Conservation (phyloP, 129 eudicot genomes). For the Ambrosia trifida region DNA sequence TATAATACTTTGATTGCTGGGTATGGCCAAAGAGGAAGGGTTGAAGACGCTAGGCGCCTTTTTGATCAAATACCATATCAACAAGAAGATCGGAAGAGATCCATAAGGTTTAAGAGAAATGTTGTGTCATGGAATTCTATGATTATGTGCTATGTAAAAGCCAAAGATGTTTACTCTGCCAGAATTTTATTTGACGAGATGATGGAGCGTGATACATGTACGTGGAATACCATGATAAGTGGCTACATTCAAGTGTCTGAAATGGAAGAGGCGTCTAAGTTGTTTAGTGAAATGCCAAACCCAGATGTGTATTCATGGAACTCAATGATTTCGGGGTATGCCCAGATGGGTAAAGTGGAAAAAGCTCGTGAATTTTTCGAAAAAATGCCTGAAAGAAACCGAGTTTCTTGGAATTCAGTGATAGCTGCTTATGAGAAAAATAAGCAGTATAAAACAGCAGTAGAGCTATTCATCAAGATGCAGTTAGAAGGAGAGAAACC, state of each 20-base stretch:
- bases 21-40: constrained; percentile 65
- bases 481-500: constrained; percentile 64
- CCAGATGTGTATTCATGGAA: constrained; percentile 75
- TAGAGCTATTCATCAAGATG: constrained; percentile 60
- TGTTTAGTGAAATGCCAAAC: constrained; percentile 55
- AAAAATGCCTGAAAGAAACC: constrained; percentile 63
- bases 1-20: constrained; percentile 83
- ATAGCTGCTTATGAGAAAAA: constrained; percentile 66
- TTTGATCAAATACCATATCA: constrained; percentile 53
- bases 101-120: constrained; percentile 46
- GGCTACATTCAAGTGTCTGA: constrained; percentile 60
- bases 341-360: constrained; percentile 53
- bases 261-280: constrained; percentile 55
- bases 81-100: constrained; percentile 8
- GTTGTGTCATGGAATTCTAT: constrained; percentile 82
- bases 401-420: constrained; percentile 79
- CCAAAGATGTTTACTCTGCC: constrained; percentile 56
- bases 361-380: constrained; percentile 50
- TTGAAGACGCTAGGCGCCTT: constrained; percentile 62
- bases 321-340: constrained; percentile 62
- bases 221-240: constrained; percentile 79
- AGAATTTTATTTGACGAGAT: constrained; percentile 63
- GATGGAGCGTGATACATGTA: constrained; percentile 52
- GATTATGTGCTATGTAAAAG: constrained; percentile 83
- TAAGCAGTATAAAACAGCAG: constrained; percentile 44